Conservation (phyloP, 768 basidiomycete species). For the Auriscalpium vulgare region DNA sequence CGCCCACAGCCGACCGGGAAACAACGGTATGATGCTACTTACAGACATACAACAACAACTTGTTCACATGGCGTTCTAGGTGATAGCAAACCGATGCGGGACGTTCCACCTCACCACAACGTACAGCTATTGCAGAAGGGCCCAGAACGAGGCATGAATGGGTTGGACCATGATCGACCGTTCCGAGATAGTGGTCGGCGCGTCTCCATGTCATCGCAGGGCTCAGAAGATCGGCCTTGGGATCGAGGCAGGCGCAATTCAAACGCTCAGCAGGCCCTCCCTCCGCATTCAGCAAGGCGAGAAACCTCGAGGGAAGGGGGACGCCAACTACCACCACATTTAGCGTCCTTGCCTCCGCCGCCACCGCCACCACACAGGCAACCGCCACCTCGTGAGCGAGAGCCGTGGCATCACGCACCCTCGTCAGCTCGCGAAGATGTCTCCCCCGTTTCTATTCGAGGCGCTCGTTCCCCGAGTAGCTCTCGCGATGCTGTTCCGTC, state of each 20-base stretch:
- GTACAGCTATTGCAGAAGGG: constrained; percentile 58
- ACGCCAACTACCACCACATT: constrained; percentile 14
- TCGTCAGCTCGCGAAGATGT: constrained; percentile 1
- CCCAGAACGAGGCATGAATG: constrained; percentile 15
- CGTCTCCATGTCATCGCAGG: constrained; percentile 12
- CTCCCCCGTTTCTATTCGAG: constrained; percentile 5
- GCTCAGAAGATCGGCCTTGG: constrained; percentile 9
- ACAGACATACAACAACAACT: constrained; percentile 14
- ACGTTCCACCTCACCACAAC: constrained; percentile 35
- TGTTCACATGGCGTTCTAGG: constrained; percentile 31
- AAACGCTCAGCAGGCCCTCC: constrained; percentile 7
- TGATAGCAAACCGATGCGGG: constrained; percentile 35
- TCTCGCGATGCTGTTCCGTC: constrained; percentile 4
- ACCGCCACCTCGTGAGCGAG: constrained; percentile 2
- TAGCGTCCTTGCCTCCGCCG: constrained; percentile 1
- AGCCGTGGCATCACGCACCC: constrained; percentile 11
- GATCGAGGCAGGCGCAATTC: constrained; percentile 13
- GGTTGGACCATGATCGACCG: constrained; percentile 7
- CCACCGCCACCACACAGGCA: constrained; percentile 9
- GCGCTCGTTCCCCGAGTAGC: constrained; percentile 5
- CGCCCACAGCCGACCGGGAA: constrained; percentile 36
- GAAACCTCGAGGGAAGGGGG: constrained; percentile 13
- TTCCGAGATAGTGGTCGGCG: constrained; percentile 19
- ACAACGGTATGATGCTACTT: constrained; percentile 21
- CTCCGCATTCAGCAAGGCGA: constrained; percentile 8